Percentiles rank a stretch among this genome's conserved stretches.
Evolutionary conservation across 2,329 filamentous ascomycete species (phyloP).

Genomic region (Hypoxylon sp.): DNA sequence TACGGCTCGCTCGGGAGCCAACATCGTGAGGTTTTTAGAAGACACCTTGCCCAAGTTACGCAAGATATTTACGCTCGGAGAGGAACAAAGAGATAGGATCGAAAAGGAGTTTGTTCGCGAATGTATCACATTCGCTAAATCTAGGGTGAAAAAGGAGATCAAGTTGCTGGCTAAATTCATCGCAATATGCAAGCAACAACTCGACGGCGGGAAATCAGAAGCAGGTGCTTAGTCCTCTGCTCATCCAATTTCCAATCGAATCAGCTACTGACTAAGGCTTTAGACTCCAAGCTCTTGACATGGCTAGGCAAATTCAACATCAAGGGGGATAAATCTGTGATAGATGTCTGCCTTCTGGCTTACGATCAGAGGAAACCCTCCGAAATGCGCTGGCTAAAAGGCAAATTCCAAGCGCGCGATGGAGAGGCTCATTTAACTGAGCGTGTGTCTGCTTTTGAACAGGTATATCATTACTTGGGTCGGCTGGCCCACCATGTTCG

Average conservation of each 20-base stretch:
- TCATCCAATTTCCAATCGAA: neutral
- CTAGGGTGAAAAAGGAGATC: constrained; percentile 23
- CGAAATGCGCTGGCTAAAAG: constrained; percentile 22
- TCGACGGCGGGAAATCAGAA: neutral
- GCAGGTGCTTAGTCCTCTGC: constrained; percentile 27
- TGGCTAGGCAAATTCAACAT: constrained; percentile 31
- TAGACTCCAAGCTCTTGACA: constrained; percentile 28
- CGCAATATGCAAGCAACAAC: neutral
- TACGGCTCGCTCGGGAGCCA: constrained; percentile 24
- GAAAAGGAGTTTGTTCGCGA: constrained; percentile 34
- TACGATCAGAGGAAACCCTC: constrained; percentile 26
- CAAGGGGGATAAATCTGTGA: neutral
- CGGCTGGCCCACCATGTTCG: constrained; percentile 59
- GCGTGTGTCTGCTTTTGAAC: constrained; percentile 42
- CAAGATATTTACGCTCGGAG: constrained; percentile 14
- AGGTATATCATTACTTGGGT: constrained; percentile 57
- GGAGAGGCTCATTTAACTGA: neutral
- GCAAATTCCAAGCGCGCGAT: neutral
- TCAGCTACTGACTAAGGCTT: neutral
- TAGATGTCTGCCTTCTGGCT: constrained; percentile 33
- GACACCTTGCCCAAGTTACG: constrained; percentile 41
- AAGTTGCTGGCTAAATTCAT: neutral
- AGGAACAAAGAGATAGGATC: neutral
- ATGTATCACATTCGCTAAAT: constrained; percentile 36
- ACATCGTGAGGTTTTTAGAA: constrained; percentile 50